Conservation (phyloP, 805 yeast genomes). For the Cyberlindnera galapagoensis region DNA sequence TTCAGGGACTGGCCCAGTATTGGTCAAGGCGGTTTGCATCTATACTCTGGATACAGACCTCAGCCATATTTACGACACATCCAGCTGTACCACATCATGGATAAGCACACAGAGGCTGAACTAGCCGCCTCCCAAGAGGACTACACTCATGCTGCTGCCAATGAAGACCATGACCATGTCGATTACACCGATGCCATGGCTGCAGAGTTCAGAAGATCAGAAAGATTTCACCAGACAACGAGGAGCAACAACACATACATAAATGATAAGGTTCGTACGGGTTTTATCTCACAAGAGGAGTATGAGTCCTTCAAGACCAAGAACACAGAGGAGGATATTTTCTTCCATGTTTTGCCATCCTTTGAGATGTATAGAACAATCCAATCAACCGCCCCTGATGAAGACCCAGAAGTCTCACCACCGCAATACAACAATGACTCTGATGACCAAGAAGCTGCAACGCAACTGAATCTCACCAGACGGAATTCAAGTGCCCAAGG, state of each 20-base stretch:
- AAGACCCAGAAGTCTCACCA: conserved; percentile 29
- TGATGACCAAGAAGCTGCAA: no score
- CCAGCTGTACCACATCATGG: no score
- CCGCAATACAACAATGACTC: conserved; percentile 22
- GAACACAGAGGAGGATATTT: conserved; percentile 5
- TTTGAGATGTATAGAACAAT: conserved; percentile 58
- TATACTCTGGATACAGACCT: no score
- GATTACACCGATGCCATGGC: conserved; percentile 13
- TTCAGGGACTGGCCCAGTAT: no score
- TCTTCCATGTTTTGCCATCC: conserved; percentile 56
- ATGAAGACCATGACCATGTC: conserved; percentile 7
- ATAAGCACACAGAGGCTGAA: no score
- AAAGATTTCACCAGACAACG: conserved; percentile 6
- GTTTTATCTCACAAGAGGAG: conserved; percentile 10
- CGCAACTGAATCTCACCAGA: no score
- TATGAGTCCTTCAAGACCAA: conserved; percentile 3
- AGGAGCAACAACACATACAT: neutral
- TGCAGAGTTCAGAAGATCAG: conserved; percentile 8
- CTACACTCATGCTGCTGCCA: neutral
- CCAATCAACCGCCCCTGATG: conserved; percentile 35
- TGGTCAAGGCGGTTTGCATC: no score
- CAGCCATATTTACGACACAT: no score
- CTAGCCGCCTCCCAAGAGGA: neutral
- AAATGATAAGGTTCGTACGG: conserved; percentile 6
- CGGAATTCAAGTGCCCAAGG: no score